Evolutionary conservation across 2,329 filamentous ascomycete genomes (phyloP).

Genomic region (Exophiala sp.): DNA sequence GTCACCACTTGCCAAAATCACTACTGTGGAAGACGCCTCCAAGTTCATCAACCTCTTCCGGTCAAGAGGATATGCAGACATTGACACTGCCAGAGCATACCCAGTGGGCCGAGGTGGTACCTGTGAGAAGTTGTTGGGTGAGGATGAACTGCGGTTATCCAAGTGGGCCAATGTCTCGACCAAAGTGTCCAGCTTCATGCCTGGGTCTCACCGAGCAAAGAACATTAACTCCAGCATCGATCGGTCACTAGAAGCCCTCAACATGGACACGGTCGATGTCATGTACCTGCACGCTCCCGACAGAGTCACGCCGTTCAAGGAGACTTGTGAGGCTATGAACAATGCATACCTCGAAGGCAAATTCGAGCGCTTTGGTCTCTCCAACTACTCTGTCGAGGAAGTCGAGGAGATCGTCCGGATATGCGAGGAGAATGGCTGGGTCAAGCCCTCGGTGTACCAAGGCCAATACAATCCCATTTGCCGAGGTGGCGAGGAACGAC

Average conservation of each 20-base stretch:
- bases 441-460: slow-evolving; percentile 47
- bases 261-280: slow-evolving; percentile 29
- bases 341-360: slow-evolving; percentile 41
- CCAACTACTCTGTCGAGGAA: slow-evolving; percentile 46
- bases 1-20: slow-evolving; percentile 30
- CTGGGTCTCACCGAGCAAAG: slow-evolving; percentile 28
- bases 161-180: slow-evolving; percentile 30
- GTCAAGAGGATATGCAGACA: slow-evolving; percentile 28
- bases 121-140: slow-evolving; percentile 30
- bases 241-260: slow-evolving; percentile 28
- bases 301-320: slow-evolving; percentile 41
- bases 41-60: slow-evolving; percentile 28
- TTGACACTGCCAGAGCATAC: slow-evolving; percentile 33
- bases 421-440: slow-evolving; percentile 41
- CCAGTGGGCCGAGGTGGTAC: slow-evolving; percentile 29
- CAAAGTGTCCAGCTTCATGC: slow-evolving; percentile 30
- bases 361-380: slow-evolving; percentile 47
- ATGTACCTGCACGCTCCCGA: slow-evolving; percentile 49
- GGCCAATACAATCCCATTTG: slow-evolving; percentile 48
- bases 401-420: slow-evolving; percentile 44
- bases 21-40: slow-evolving; percentile 26
- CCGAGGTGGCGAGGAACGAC: slow-evolving; percentile 38
- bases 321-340: slow-evolving; percentile 43
- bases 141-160: slow-evolving; percentile 24
- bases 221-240: slow-evolving; percentile 30